phyloP scores from a whole-genome alignment of 768 basidiomycete genomes.

The Boletus bicolor region DNA sequence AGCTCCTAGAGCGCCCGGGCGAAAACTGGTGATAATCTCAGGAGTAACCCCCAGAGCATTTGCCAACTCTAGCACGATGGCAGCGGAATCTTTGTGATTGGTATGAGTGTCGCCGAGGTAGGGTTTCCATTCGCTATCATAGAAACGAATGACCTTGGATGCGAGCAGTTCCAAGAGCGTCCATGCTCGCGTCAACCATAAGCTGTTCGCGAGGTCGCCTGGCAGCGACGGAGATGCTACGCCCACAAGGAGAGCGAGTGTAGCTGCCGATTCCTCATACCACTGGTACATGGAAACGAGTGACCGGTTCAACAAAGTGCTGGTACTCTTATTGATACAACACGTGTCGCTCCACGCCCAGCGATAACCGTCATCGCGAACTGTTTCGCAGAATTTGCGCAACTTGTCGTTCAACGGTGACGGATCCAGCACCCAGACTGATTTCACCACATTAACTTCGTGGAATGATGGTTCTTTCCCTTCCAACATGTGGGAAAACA shows the following conservation, averaged over 20 bases:
- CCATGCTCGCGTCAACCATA: slow-evolving; percentile 14
- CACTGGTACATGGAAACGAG: slow-evolving; percentile 11
- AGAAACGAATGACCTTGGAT: slow-evolving; percentile 11
- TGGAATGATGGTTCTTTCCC: slow-evolving; percentile 15
- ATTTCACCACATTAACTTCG: slow-evolving; percentile 8
- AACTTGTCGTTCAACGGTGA: slow-evolving; percentile 5
- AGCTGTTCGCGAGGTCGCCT: not conserved
- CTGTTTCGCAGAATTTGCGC: slow-evolving; percentile 10
- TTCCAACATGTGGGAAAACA: slow-evolving; percentile 15
- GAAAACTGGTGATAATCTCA: slow-evolving; percentile 6
- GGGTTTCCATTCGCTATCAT: slow-evolving; percentile 10
- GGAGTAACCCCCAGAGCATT: slow-evolving; percentile 2
- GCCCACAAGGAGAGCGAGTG: slow-evolving; percentile 1
- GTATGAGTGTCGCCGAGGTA: slow-evolving; percentile 2
- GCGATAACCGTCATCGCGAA: slow-evolving; percentile 5
- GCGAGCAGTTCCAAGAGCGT: slow-evolving; percentile 12
- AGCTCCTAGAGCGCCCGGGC: not conserved
- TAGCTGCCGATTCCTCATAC: slow-evolving; percentile 7
- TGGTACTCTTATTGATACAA: slow-evolving; percentile 8
- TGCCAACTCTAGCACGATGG: slow-evolving; percentile 6
- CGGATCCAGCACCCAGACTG: slow-evolving; percentile 4
- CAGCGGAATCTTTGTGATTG: slow-evolving; percentile 11
- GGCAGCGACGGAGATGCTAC: slow-evolving; percentile 3
- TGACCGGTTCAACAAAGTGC: not conserved
- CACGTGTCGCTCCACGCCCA: slow-evolving; percentile 16